A percentile compares a stretch with the other conserved stretches of the same genome.
Conservation (phyloP, 2,329 filamentous ascomycete genomes). For the Aureobasidium mangrovei region DNA sequence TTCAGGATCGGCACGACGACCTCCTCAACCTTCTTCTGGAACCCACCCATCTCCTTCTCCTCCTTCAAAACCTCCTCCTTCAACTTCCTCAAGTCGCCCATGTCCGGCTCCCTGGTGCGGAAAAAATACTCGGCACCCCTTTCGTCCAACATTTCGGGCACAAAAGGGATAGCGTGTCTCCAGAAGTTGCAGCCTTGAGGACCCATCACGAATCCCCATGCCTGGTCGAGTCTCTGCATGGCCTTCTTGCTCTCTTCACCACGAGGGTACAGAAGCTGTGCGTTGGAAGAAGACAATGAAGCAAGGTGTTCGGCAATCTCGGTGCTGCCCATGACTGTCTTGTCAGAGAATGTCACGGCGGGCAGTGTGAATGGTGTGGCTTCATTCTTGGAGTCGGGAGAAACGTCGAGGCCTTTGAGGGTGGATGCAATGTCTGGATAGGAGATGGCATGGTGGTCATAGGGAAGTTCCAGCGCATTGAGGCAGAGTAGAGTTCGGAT, state of each 20-base stretch:
- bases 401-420: background rate
- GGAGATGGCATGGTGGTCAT: background rate
- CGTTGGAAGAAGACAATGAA: background rate
- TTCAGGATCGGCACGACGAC: background rate
- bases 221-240: background rate
- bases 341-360: background rate
- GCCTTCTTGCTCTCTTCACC: background rate
- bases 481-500: background rate
- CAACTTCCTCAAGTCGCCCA: background rate
- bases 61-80: background rate
- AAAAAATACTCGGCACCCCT: constrained; percentile 4
- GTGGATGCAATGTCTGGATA: constrained; percentile 8
- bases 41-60: background rate
- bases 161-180: background rate
- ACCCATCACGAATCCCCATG: background rate
- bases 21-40: background rate
- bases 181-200: background rate
- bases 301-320: background rate
- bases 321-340: constrained; percentile 4
- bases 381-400: background rate
- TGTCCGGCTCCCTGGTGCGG: background rate
- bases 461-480: background rate
- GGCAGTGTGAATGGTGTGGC: background rate
- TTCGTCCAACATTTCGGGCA: background rate
- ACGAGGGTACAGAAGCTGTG: background rate